A percentile compares a stretch with the other conserved stretches of the same genome.
phyloP scores from a whole-genome alignment of 1,139 yeast species.

The Candida gigantensis region DNA sequence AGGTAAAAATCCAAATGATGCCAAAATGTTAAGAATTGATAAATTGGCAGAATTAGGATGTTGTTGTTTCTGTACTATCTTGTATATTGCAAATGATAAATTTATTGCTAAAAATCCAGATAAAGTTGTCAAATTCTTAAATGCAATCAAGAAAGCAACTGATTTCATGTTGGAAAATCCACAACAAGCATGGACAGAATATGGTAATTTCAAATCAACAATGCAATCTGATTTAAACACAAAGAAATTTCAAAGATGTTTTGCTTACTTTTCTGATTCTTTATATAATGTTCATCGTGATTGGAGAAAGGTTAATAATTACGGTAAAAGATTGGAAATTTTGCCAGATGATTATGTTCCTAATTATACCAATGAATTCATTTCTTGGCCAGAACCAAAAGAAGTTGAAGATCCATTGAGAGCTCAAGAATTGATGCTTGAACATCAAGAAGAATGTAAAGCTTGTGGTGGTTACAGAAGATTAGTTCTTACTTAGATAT shows the following conservation, averaged over 20 bases:
- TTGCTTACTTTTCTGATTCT: conserved; percentile 54
- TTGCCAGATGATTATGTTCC: conserved; percentile 51
- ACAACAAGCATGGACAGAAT: conserved; percentile 47
- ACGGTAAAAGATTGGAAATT: conserved; percentile 55
- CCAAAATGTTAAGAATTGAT: conserved; percentile 58
- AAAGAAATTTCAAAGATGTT: conserved; percentile 55
- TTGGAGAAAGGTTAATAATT: conserved; percentile 57
- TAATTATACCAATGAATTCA: conserved; percentile 53
- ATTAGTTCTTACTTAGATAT: conserved; percentile 25
- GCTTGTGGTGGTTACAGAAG: conserved; percentile 53
- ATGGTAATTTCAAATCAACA: conserved; percentile 49
- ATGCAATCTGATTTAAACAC: conserved; percentile 42
- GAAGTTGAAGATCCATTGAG: conserved; percentile 48
- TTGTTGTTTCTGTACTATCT: conserved; percentile 60
- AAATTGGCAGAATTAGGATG: conserved; percentile 59
- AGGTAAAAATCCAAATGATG: conserved; percentile 49
- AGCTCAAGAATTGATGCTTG: conserved; percentile 48
- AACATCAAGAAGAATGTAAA: conserved; percentile 49
- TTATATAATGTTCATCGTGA: conserved; percentile 57
- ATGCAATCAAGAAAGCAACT: conserved; percentile 52
- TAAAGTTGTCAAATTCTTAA: conserved; percentile 45
- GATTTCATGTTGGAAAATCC: conserved; percentile 48
- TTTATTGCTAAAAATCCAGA: conserved; percentile 53
- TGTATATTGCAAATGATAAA: conserved; percentile 55
- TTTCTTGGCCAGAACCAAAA: conserved; percentile 51